Evolutionary conservation across 306 rosid species (phyloP).

Genomic region (Abrus pulchellus): DNA sequence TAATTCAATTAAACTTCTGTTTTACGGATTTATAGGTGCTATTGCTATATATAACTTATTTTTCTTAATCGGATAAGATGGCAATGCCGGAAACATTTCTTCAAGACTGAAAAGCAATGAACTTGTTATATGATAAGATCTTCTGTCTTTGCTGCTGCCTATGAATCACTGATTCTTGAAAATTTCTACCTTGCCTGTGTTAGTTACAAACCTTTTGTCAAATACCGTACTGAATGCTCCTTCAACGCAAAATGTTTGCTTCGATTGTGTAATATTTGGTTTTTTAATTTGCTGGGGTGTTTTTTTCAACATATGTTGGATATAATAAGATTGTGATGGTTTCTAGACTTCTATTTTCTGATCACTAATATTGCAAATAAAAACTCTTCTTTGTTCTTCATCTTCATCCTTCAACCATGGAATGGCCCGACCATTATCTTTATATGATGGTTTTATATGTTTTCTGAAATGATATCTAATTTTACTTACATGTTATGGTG

Average conservation of each 20-base stretch:
- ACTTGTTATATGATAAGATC: not conserved
- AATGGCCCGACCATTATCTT: not conserved
- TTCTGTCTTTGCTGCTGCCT: not conserved
- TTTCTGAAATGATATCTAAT: not conserved
- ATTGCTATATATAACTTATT: not conserved
- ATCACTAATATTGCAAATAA: not conserved
- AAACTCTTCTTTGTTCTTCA: not conserved
- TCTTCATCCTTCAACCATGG: not conserved
- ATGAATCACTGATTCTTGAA: not conserved
- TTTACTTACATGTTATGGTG: not conserved
- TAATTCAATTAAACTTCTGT: slow-evolving; percentile 9
- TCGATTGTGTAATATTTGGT: not conserved
- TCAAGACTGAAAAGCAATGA: not conserved
- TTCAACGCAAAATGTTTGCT: not conserved
- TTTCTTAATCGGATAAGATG: not conserved
- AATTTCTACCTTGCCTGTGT: not conserved
- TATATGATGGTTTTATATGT: not conserved
- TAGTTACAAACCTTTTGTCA: not conserved
- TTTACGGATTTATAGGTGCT: not conserved
- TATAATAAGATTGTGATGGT: not conserved
- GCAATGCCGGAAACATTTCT: not conserved
- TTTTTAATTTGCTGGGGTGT: not conserved
- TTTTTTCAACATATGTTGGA: not conserved
- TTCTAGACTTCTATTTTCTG: not conserved
- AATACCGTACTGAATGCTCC: too few relatives aligned